Evolutionary conservation across 345 rosid species (phyloP).

Genomic region (Raphanus raphanistrum): DNA sequence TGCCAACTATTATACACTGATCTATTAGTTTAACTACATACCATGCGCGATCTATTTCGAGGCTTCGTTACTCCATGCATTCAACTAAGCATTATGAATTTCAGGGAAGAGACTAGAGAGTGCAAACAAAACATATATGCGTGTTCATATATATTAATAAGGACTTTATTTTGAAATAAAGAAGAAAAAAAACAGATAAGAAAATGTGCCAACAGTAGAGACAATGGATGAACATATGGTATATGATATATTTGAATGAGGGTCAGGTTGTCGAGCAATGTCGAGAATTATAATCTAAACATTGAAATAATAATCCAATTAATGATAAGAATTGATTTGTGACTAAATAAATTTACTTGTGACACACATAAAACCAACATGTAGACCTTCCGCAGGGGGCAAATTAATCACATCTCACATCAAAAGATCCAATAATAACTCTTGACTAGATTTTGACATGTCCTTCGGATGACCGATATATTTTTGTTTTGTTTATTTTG

Average conservation of each 20-base stretch:
- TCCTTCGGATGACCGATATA: too few species aligned
- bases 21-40: conserved; percentile 1
- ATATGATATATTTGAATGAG: conserved; percentile 16
- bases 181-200: background rate
- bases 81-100: conserved; percentile 2
- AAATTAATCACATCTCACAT: conserved; percentile 5
- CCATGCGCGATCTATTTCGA: conserved; percentile 3
- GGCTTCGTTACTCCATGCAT: background rate
- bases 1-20: background rate
- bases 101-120: background rate
- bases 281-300: conserved; percentile 1
- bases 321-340: background rate
- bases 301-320: background rate
- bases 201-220: conserved; percentile 6
- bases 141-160: background rate
- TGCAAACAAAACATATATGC: background rate
- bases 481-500: too few species aligned
- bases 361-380: conserved; percentile 18
- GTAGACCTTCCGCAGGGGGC: conserved; percentile 25
- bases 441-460: background rate
- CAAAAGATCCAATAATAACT: background rate
- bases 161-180: background rate
- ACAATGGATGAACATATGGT: conserved; percentile 22
- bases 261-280: conserved; percentile 41
- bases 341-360: background rate